Evolutionary conservation across 2,329 filamentous ascomycete genomes (phyloP).

Genomic region (Clonostachys rhizophaga): DNA sequence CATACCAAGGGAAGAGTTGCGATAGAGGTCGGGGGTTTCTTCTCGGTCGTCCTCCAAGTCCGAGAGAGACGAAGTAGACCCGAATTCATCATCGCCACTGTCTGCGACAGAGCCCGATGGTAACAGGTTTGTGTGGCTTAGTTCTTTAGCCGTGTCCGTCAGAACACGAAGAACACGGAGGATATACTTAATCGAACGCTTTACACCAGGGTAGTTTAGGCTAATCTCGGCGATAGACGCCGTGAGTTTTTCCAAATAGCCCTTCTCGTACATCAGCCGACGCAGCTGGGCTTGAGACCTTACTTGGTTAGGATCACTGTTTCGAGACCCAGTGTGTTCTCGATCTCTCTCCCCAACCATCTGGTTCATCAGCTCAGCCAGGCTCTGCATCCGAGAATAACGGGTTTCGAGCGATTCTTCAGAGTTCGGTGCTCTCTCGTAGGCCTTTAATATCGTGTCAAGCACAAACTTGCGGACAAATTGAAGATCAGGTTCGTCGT

Average conservation of each 20-base stretch:
- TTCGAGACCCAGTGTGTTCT: slow-evolving; percentile 38
- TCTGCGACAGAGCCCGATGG: slow-evolving; percentile 61
- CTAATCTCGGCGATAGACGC: slow-evolving; percentile 93
- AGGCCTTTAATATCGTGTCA: slow-evolving; percentile 87
- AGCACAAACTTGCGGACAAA: slow-evolving; percentile 95
- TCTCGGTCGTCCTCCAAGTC: slow-evolving; percentile 83
- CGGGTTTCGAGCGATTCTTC: slow-evolving; percentile 78
- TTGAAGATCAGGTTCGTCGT: slow-evolving; percentile 77
- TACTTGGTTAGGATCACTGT: slow-evolving; percentile 29
- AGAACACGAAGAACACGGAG: slow-evolving; percentile 83
- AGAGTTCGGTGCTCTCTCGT: slow-evolving; percentile 79
- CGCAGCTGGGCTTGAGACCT: slow-evolving; percentile 78
- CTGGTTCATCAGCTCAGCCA: slow-evolving; percentile 88
- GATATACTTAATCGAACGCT: slow-evolving; percentile 94
- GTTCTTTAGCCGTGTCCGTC: slow-evolving; percentile 78
- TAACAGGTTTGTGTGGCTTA: slow-evolving; percentile 79
- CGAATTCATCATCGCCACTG: slow-evolving; percentile 78
- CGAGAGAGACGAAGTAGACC: slow-evolving; percentile 82
- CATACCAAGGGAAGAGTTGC: slow-evolving; percentile 93
- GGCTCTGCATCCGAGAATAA: slow-evolving; percentile 80
- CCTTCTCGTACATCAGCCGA: slow-evolving; percentile 97
- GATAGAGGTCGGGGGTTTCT: slow-evolving; percentile 94
- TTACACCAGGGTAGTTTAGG: slow-evolving; percentile 88
- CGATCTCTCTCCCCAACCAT: slow-evolving; percentile 82
- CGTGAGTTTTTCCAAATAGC: slow-evolving; percentile 84